Conservation (phyloP, 1,139 yeast genomes). For the Nadsonia commutata region DNA sequence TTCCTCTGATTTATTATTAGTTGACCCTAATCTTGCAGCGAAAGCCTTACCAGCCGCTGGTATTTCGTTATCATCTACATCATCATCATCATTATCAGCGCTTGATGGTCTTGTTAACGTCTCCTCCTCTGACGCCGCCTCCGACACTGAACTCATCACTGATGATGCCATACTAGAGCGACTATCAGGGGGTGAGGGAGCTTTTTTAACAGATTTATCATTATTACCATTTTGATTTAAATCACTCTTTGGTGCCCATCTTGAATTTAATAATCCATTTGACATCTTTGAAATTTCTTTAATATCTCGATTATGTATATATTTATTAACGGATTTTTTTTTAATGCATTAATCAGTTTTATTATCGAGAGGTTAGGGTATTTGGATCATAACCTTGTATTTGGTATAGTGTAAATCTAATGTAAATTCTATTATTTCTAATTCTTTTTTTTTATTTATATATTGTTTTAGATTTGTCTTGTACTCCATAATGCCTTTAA, state of each 20-base stretch:
- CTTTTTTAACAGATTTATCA: too few species aligned
- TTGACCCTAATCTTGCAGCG: background rate
- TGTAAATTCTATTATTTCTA: too few species aligned
- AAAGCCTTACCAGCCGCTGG: background rate
- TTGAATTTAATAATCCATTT: background rate
- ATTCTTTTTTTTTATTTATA: too few species aligned
- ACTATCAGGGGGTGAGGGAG: too few species aligned
- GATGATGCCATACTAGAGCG: background rate
- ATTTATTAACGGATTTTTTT: background rate
- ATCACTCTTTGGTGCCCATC: background rate
- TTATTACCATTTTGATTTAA: too few species aligned
- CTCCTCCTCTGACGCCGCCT: too few species aligned
- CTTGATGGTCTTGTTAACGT: too few species aligned
- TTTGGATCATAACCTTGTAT: background rate
- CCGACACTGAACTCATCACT: too few species aligned
- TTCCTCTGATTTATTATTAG: background rate
- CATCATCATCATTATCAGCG: background rate
- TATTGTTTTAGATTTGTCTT: background rate
- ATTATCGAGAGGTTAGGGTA: background rate
- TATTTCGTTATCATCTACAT: background rate
- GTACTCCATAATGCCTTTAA: conserved; percentile 17
- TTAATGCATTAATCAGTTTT: too few species aligned
- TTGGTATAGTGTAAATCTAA: too few species aligned
- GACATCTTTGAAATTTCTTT: too few species aligned
- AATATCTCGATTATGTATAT: background rate